phyloP scores from a whole-genome alignment of 2,329 filamentous ascomycete genomes.

The Sclerotinia minor region DNA sequence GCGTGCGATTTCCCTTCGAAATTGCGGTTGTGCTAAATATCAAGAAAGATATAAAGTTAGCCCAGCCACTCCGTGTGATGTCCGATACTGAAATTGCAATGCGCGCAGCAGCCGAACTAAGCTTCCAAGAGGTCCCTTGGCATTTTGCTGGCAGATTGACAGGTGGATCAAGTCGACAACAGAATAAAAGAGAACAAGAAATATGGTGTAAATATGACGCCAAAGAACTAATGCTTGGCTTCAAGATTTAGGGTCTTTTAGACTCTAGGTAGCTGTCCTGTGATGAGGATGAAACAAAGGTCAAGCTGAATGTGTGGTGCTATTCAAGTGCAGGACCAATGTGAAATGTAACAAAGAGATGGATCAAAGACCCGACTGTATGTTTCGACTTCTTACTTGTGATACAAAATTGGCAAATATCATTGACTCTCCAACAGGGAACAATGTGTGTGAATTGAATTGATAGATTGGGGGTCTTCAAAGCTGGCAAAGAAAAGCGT shows the following conservation, averaged over 20 bases:
- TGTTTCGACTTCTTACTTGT: not conserved
- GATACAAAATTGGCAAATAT: not conserved
- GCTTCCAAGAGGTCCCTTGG: constrained; percentile 10
- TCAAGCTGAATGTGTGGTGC: constrained; percentile 5
- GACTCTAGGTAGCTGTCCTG: not conserved
- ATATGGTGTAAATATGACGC: not conserved
- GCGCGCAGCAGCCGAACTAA: constrained; percentile 11
- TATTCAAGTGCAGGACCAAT: constrained; percentile 6
- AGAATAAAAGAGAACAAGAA: not conserved
- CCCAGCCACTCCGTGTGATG: constrained; percentile 17
- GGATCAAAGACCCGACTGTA: constrained; percentile 19
- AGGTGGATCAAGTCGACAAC: not conserved
- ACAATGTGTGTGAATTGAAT: not conserved
- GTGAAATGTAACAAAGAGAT: constrained; percentile 21
- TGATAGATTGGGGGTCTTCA: not conserved
- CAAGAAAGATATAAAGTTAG: constrained; percentile 28
- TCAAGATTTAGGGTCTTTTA: constrained; percentile 3
- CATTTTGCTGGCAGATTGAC: constrained; percentile 14
- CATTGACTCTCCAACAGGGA: not conserved
- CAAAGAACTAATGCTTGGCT: constrained; percentile 12
- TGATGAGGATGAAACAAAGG: constrained; percentile 12
- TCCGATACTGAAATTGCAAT: constrained; percentile 20
- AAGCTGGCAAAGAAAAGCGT: constrained; percentile 31
- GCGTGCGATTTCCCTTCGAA: constrained; percentile 29
- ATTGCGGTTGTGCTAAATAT: constrained; percentile 31